Percentiles rank a stretch among this genome's conserved stretches.
These are phyloP conservation scores for Inonotus hispidus DNA, from an alignment of 1,284 basidiomycete genomes.

Conservation along the genomic window DNA sequence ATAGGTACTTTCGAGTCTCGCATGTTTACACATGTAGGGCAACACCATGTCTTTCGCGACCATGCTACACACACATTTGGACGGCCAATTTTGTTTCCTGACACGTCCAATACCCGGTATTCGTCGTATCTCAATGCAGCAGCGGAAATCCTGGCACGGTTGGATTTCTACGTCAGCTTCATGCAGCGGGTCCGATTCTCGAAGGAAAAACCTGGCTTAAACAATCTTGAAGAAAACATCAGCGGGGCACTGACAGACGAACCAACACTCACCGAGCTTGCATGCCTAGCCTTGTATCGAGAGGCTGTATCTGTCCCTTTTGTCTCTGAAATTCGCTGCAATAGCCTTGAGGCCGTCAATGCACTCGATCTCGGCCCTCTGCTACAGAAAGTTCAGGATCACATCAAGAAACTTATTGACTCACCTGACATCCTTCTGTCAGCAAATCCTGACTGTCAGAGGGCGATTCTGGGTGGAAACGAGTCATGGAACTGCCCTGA, in stretches of 20 bases:
- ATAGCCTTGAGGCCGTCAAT: slow-evolving; percentile 17
- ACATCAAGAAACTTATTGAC: slow-evolving; percentile 23
- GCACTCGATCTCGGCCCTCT: slow-evolving; percentile 26
- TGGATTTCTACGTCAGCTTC: slow-evolving; percentile 20
- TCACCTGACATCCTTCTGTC: slow-evolving; percentile 22
- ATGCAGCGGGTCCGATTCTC: slow-evolving; percentile 24
- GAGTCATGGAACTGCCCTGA: neutral
- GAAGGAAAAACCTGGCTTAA: slow-evolving; percentile 25
- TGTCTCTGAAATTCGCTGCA: slow-evolving; percentile 24
- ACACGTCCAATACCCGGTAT: slow-evolving; percentile 29
- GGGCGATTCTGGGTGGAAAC: slow-evolving; percentile 13
- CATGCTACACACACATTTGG: slow-evolving; percentile 19
- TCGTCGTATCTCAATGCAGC: slow-evolving; percentile 28
- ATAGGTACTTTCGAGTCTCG: no score
- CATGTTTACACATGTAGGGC: slow-evolving; percentile 17
- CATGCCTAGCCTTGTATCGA: slow-evolving; percentile 29
- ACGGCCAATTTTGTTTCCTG: slow-evolving; percentile 19
- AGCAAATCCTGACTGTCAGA: neutral
- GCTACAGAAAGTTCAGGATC: slow-evolving; percentile 22
- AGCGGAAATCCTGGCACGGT: slow-evolving; percentile 24
- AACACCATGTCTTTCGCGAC: slow-evolving; percentile 25
- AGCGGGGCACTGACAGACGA: slow-evolving; percentile 26
- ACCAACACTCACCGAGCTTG: slow-evolving; percentile 32
- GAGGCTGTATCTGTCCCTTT: slow-evolving; percentile 30
- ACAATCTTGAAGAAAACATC: slow-evolving; percentile 29